Evolutionary conservation across 257 asterid genomes (phyloP).

Genomic region (Oldenlandia corymbosa): DNA sequence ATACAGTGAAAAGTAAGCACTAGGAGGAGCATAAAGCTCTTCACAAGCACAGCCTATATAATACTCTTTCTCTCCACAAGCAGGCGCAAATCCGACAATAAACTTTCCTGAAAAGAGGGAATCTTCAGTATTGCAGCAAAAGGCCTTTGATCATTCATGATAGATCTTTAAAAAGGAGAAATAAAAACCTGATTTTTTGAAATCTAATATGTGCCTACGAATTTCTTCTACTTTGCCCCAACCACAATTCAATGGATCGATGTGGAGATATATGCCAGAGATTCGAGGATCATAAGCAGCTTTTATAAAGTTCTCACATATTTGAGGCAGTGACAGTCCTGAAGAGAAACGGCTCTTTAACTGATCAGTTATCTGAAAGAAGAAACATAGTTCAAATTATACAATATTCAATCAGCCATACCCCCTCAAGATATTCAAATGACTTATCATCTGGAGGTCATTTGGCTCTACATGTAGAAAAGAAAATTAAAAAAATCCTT

Average conservation of each 20-base stretch:
- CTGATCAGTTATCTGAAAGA: slow-evolving; percentile 89
- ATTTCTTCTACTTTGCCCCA: slow-evolving; percentile 99
- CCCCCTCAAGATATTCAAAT: neutral
- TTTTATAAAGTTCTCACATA: slow-evolving; percentile 82
- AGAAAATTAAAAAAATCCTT: neutral
- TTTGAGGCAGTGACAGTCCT: slow-evolving; percentile 85
- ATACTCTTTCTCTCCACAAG: slow-evolving; percentile 90
- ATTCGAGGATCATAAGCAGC: slow-evolving; percentile 98
- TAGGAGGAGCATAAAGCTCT: slow-evolving; percentile 92
- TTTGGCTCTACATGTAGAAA: neutral
- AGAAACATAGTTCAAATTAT: neutral
- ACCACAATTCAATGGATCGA: slow-evolving; percentile 81
- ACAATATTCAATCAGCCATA: neutral
- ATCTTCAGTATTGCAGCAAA: neutral
- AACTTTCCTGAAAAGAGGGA: slow-evolving; percentile 60
- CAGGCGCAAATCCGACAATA: slow-evolving; percentile 69
- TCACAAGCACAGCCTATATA: slow-evolving; percentile 87
- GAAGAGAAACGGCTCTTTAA: slow-evolving; percentile 93
- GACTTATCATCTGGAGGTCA: neutral
- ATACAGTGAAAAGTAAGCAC: slow-evolving; percentile 89
- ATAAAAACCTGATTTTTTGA: slow-evolving; percentile 74
- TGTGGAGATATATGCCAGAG: slow-evolving; percentile 85
- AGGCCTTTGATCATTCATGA: neutral
- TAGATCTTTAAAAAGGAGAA: neutral
- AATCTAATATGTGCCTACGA: slow-evolving; percentile 79